Evolutionary conservation across 140 eudicot genomes (phyloP).

Genomic region (Senecio squalidus): DNA sequence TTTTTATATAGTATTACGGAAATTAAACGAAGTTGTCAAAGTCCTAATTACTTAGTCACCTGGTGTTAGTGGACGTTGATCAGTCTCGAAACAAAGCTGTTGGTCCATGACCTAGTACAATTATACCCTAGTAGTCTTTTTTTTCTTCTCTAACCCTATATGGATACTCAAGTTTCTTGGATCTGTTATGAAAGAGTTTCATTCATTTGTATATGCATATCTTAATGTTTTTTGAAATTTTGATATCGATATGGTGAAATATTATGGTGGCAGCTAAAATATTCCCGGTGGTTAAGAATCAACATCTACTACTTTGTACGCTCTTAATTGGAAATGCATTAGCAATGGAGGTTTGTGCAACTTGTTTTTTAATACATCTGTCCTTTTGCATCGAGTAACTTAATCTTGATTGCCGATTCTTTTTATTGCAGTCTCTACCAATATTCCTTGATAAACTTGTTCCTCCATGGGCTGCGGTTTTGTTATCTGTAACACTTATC

Average conservation of each 20-base stretch:
- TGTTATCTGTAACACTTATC: slow-evolving; percentile 88
- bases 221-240: not conserved
- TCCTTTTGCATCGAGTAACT: not conserved
- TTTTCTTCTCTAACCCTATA: no score
- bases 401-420: slow-evolving; percentile 3
- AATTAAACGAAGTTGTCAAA: no score
- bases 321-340: slow-evolving; percentile 93
- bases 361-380: slow-evolving; percentile 6
- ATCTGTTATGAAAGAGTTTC: not conserved
- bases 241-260: slow-evolving; percentile 16
- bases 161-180: no score
- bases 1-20: no score
- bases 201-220: not conserved
- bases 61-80: no score
- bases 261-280: slow-evolving; percentile 71
- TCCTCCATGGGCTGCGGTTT: slow-evolving; percentile 96
- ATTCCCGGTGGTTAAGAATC: slow-evolving; percentile 92
- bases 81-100: no score
- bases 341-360: slow-evolving; percentile 89
- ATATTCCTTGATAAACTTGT: slow-evolving; percentile 91
- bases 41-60: no score
- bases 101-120: no score
- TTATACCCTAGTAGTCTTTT: no score
- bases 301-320: slow-evolving; percentile 95
- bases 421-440: slow-evolving; percentile 71